Conservation (phyloP, 371 early-diverging fungal species). For the Mortierella sp. region DNA sequence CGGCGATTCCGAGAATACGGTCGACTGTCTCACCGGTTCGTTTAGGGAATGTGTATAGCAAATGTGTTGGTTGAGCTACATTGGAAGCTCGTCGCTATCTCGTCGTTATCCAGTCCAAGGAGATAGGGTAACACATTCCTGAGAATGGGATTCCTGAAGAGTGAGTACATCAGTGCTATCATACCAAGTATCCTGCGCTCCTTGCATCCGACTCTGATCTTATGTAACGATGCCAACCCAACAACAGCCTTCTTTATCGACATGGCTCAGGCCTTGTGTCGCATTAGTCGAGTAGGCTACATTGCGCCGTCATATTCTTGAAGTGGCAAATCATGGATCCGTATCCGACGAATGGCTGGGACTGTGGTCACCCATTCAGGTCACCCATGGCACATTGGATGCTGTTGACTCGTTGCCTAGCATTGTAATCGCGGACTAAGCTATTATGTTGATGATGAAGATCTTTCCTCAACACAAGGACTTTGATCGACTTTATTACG, state of each 20-base stretch:
- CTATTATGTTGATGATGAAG: conserved; percentile 4
- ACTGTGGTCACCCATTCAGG: conserved; percentile 13
- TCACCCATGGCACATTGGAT: conserved; percentile 9
- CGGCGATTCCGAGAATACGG: too few relatives aligned
- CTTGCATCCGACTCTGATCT: background rate
- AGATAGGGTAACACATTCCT: background rate
- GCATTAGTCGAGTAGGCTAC: conserved; percentile 34
- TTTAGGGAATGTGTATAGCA: background rate
- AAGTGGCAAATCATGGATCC: conserved; percentile 20
- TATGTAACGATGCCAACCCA: conserved; percentile 8
- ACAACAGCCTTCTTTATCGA: conserved; percentile 18
- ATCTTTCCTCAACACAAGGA: conserved; percentile 17
- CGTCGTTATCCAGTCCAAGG: background rate
- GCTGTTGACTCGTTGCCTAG: conserved; percentile 6
- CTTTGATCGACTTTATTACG: conserved; percentile 15
- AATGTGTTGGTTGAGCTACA: background rate
- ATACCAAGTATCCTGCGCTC: background rate
- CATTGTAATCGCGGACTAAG: conserved; percentile 35
- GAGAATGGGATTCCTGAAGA: conserved; percentile 7
- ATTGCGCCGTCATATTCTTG: conserved; percentile 4
- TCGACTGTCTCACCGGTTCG: too few relatives aligned
- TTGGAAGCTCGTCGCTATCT: too few relatives aligned
- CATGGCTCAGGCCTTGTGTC: conserved; percentile 22
- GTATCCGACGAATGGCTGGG: conserved; percentile 9
- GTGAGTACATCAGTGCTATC: conserved; percentile 1